Evolutionary conservation across 2,329 filamentous ascomycete genomes (phyloP), one percentile per base, ranked within the genome.

Genomic region (Pseudogymnoascus sp.): DNA sequence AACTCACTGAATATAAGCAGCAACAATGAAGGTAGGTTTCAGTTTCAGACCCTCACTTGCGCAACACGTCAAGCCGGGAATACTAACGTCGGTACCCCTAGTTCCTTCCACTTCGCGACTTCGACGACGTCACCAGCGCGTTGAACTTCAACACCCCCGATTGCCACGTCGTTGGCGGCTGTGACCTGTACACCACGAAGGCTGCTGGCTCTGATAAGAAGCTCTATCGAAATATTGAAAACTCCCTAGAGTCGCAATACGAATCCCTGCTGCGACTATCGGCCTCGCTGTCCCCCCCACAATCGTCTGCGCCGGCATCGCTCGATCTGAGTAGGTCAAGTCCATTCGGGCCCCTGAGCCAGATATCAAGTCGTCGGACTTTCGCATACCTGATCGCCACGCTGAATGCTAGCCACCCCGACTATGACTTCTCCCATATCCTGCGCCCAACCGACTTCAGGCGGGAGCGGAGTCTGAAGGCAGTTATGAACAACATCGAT

Each of bases 341-440:
- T 72, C 91, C 94, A 2, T 99, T 99, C 71, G 94, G 94, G 16
- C 89, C 90, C 14, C 82, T 99, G 63, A 92, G 90, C 64, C 90
- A 97, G 70, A 85, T 92, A 59, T 90, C 90, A 55, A 94, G 91
- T 72, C 89, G 94, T 38, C 87, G 93, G 68, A 96, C 91, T 0
- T 97, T 96, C 75, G 92, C 94, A 49, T 97, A 97, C 74, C 79
- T 99, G 60, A 97, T 99, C 69, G 94, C 94, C 38, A 97, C 93
- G 0, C 80, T 99, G 36, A 99, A 99, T 72, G 94, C 94, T 4
- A 96, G 91, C 63, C 93, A 99, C 76, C 87, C 90, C 1, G 91
- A 99, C 76, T 97, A 99, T 75, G 94, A 99, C 75, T 99, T 99
- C 76, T 96, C 92, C 2, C 89, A 96, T 72, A 88, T 94, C 35